Base-by-base conservation (phyloP, 2,329 filamentous ascomycete genomes). In the Neofusicoccum sp. region DNA sequence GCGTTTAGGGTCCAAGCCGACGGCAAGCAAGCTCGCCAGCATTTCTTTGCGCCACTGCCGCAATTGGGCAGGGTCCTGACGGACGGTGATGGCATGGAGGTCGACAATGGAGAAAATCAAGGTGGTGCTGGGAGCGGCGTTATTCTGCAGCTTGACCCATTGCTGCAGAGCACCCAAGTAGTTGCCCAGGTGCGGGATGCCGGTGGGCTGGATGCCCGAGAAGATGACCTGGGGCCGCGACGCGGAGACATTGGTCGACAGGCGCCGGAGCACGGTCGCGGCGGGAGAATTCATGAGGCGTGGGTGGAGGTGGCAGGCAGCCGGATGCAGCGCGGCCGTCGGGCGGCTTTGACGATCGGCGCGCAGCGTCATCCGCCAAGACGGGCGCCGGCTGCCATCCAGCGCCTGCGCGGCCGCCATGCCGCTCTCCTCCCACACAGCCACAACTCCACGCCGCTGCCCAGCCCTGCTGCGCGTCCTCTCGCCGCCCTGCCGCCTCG, bases 141-240 rank as follows among this genome's bases (percentile, higher is more conserved):
- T 78, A 63, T 91, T 79, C 66, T 99, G 93, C 6, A 97, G 80
- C 63, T 83, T 82, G 48, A 89, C 89, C 95, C 95, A 99, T 80
- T 91, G 86, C 54, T 86, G 85, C 60, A 99, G 79, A 14, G 95
- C 95, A 28, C 95, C 95, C 9, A 96, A 83, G 75, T 97, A 99
- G 77, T 99, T 99, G 60, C 95, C 95, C 31, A 99, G 79, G 74
- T 99, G 95, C 12, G 95, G 95, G 26, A 96, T 83, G 36, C 93
- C 95, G 0, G 95, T 99, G 16, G 95, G 95, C 75, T 99, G 95
- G 68, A 99, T 99, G 58, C 93, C 95, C 3, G 95, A 98, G 80
- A 99, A 97, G 69, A 98, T 85, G 62, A 89, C 81, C 60, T 80
- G 16, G 45, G 58, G 59, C 8, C 45, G 48, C 20, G 58, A 34